Conservation (phyloP, 1,284 basidiomycete species). For the Cryptococcus sp. region DNA sequence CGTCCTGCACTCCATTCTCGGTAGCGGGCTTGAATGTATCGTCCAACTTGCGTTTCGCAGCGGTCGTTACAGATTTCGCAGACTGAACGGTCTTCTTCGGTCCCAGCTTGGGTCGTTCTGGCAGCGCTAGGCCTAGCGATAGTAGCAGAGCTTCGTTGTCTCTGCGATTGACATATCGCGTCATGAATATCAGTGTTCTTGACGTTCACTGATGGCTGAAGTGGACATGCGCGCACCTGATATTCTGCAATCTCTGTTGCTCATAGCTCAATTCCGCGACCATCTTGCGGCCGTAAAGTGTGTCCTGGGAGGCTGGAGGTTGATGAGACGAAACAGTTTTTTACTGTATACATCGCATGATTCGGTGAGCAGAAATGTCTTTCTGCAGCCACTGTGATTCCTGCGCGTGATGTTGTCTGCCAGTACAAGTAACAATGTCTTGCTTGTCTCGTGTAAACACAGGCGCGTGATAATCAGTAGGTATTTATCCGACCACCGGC, state of each 20-base stretch:
- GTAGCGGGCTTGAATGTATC: constrained; percentile 3
- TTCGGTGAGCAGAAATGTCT: too few species aligned
- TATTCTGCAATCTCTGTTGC: constrained; percentile 33
- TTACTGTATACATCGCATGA: too few species aligned
- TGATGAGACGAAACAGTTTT: too few species aligned
- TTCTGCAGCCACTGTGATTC: too few species aligned
- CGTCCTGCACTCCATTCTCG: not conserved
- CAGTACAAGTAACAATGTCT: not conserved
- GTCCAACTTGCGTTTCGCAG: not conserved
- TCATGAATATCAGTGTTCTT: too few species aligned
- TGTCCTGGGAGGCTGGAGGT: too few species aligned
- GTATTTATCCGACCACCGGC: too few species aligned
- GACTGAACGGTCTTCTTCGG: constrained; percentile 2
- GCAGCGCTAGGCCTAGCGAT: constrained; percentile 32
- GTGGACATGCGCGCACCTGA: constrained; percentile 21
- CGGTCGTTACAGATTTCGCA: not conserved
- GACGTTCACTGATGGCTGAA: too few species aligned
- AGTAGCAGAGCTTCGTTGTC: constrained; percentile 41
- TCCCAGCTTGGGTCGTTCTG: constrained; percentile 6
- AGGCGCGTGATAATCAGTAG: not conserved
- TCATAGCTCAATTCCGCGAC: constrained; percentile 21
- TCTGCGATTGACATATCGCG: constrained; percentile 7
- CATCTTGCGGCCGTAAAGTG: too few species aligned
- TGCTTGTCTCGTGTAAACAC: not conserved
- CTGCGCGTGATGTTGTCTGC: too few species aligned